These are phyloP conservation scores for Hippophae gyantsensis DNA, from an alignment of 306 rosid species.

Conservation along the genomic window DNA sequence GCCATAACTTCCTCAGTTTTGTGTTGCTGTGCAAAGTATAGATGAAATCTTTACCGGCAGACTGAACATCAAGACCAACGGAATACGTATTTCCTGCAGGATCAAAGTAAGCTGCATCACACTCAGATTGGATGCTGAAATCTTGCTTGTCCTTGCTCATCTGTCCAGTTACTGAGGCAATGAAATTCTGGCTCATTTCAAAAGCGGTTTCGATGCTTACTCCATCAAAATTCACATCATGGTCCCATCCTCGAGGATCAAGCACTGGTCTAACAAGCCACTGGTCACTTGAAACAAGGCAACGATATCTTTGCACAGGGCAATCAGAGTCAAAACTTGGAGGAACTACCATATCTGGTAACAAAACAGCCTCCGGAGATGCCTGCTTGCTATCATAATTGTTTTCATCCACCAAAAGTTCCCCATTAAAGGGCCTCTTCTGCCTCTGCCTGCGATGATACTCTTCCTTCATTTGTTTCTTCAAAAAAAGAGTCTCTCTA, in stretches of 20 bases:
- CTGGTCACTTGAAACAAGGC: slow-evolving; percentile 53
- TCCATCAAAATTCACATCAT: slow-evolving; percentile 88
- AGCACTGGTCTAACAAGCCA: slow-evolving; percentile 89
- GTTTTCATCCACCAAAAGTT: slow-evolving; percentile 23
- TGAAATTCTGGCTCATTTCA: slow-evolving; percentile 44
- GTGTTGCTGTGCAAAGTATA: slow-evolving; percentile 58
- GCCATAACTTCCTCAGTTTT: slow-evolving; percentile 50
- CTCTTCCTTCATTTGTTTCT: slow-evolving; percentile 86
- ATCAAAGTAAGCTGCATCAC: slow-evolving; percentile 58
- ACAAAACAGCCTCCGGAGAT: slow-evolving; percentile 47
- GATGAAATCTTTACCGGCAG: slow-evolving; percentile 59
- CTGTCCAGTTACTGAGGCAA: slow-evolving; percentile 61
- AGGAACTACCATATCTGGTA: slow-evolving; percentile 87
- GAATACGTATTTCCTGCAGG: slow-evolving; percentile 52
- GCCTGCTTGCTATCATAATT: slow-evolving; percentile 44
- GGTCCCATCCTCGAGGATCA: slow-evolving; percentile 97
- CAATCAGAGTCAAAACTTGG: slow-evolving; percentile 58
- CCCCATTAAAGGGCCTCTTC: slow-evolving; percentile 32
- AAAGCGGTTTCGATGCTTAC: slow-evolving; percentile 61
- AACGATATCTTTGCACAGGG: slow-evolving; percentile 67
- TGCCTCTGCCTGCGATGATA: slow-evolving; percentile 38
- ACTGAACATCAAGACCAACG: slow-evolving; percentile 73
- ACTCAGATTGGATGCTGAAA: slow-evolving; percentile 74
- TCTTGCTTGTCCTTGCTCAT: slow-evolving; percentile 71
- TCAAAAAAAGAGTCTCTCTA: slow-evolving; percentile 79